Evolutionary conservation across 83 land plant genomes (phyloP), one percentile per base, ranked within the genome.

Genomic region (Thuja plicata): DNA sequence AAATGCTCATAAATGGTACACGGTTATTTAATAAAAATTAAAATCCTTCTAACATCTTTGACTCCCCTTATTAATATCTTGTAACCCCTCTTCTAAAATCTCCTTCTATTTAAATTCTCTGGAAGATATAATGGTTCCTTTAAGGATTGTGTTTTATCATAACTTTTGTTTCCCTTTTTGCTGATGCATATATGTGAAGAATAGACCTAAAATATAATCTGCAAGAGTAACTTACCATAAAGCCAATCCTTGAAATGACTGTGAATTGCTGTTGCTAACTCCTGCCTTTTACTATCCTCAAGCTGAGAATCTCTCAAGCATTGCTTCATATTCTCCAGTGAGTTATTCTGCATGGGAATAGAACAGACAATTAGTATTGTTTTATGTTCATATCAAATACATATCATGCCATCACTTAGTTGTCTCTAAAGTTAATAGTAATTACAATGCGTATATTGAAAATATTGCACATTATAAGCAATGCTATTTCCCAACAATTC

Each of bases 221-320:
- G 54, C 16, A 74, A 84, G 34, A 6, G n/a, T 45, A 74, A 3
- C 86, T 89, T 96, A 98, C 99, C 96, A 88, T 96, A 95, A 84
- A 98, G 91, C 99, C 99, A 98, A 78, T 98, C 99, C 89, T 95
- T 96, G 89, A 98, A 98, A 88, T 94, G 95, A 16, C 92, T 93
- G 90, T 97, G 98, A 88, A 98, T 95, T 27, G 99, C 99, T 89
- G 77, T 88, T 19, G 97, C 92, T 30, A 97, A 89, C 74, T 98
- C 99, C 41, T 94, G 92, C 89, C 95, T 98, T 87, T 90, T 90
- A 87, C 88, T 92, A 8, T 96, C 99, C 87, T 98, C 99, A 85
- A 98, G 93, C 38, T 95, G 93, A n/a, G 90, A 91, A 89, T 90
- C 93, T 92, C 93, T 92, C 73, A 97, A 89, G 17, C 92, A 90